Evolutionary conservation across 2,329 filamentous ascomycete genomes (phyloP).

Genomic region (Claviceps capensis): DNA sequence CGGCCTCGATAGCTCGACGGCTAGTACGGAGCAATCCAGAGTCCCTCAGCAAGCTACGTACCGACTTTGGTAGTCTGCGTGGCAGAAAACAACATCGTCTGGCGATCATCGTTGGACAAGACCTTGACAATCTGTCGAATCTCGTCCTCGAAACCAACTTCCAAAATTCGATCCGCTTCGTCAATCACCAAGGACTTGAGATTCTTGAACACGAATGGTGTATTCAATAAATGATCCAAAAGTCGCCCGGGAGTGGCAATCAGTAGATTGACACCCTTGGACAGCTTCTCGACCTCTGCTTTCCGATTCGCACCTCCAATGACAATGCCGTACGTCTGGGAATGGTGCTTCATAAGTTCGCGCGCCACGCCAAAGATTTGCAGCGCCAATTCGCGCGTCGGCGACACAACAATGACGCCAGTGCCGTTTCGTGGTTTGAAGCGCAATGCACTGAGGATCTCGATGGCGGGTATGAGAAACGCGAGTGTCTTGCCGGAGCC

Average conservation of each 20-base stretch:
- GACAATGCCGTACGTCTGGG: constrained; percentile 88
- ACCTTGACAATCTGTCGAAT: constrained; percentile 96
- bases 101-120: constrained; percentile 69
- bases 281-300: constrained; percentile 86
- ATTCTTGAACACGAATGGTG: constrained; percentile 85
- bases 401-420: constrained; percentile 83
- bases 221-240: constrained; percentile 89
- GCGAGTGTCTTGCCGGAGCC: constrained; percentile 91
- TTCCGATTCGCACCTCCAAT: constrained; percentile 88
- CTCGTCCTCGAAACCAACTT: constrained; percentile 97
- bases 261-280: constrained; percentile 85
- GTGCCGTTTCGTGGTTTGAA: constrained; percentile 94
- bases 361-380: constrained; percentile 93
- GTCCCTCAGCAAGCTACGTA: constrained; percentile 8
- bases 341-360: constrained; percentile 85
- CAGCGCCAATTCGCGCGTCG: constrained; percentile 83
- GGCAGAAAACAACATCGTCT: constrained; percentile 97
- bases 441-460: constrained; percentile 77
- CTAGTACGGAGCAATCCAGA: not conserved
- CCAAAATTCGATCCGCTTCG: constrained; percentile 89
- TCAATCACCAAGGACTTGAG: constrained; percentile 86
- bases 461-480: constrained; percentile 86
- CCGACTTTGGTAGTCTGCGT: constrained; percentile 93
- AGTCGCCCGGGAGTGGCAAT: constrained; percentile 89
- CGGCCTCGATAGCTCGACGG: not conserved